Percentiles rank a stretch among this genome's conserved stretches.
These are phyloP conservation scores for Carpinus fangiana DNA, from an alignment of 306 rosid genomes.

Conservation along the genomic window DNA sequence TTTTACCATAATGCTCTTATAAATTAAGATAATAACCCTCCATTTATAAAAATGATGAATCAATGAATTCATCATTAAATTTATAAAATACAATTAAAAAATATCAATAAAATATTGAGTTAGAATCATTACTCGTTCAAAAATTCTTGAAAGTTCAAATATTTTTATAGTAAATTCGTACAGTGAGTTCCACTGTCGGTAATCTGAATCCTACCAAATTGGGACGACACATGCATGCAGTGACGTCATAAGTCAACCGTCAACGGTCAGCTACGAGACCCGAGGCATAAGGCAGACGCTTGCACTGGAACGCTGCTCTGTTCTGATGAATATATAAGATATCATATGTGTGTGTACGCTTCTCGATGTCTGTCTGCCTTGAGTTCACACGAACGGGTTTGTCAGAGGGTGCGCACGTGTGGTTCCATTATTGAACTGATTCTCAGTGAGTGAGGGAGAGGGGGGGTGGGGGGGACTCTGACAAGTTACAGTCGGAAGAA, in stretches of 20 bases:
- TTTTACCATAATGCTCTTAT: too few relatives aligned
- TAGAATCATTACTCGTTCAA: too few relatives aligned
- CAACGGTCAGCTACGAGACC: constrained; percentile 29
- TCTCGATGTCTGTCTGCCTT: constrained; percentile 20
- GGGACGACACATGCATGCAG: not conserved
- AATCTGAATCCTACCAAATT: too few relatives aligned
- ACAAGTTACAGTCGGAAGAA: not conserved
- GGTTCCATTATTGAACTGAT: constrained; percentile 7
- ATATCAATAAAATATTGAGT: too few relatives aligned
- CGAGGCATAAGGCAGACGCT: constrained; percentile 40
- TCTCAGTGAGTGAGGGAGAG: not conserved
- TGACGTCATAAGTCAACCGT: not conserved
- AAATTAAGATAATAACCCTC: too few relatives aligned
- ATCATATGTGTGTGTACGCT: not conserved
- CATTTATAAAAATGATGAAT: too few relatives aligned
- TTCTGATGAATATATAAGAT: not conserved
- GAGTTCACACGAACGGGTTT: constrained; percentile 34
- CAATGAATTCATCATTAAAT: too few relatives aligned
- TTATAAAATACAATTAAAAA: too few relatives aligned
- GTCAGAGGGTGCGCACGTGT: constrained; percentile 37
- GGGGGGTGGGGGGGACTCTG: not conserved
- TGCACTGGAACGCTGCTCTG: not conserved
- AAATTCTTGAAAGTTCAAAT: too few relatives aligned
- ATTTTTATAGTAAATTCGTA: too few relatives aligned
- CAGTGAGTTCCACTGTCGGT: too few relatives aligned